A percentile compares a stretch with the other conserved stretches of the same genome.
These are phyloP conservation scores for Aspergillus sparsus DNA, from an alignment of 495 filamentous ascomycete species.

Conservation along the genomic window DNA sequence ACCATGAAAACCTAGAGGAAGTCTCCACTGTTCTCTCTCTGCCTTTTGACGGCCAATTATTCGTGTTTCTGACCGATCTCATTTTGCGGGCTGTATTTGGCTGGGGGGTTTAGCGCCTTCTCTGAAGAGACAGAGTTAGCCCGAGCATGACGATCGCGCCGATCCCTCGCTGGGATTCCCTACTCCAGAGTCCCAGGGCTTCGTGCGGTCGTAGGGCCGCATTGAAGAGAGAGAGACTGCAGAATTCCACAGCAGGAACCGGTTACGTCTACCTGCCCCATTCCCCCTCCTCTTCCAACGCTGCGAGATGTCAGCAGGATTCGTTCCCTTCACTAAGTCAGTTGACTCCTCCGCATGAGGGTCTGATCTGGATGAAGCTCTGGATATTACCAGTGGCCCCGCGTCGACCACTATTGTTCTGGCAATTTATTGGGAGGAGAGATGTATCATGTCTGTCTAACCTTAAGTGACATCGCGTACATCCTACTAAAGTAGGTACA, in stretches of 20 bases:
- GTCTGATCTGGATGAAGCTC: too few species aligned
- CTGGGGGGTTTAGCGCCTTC: neutral
- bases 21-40: neutral
- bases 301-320: neutral
- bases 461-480: constrained; percentile 6
- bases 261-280: neutral
- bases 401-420: neutral
- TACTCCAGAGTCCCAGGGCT: neutral
- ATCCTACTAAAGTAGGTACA: constrained; percentile 16
- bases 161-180: neutral
- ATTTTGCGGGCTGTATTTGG: neutral
- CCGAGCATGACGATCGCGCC: neutral
- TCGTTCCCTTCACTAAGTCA: neutral
- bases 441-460: constrained; percentile 10
- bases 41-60: neutral
- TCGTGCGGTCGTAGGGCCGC: constrained; percentile 2
- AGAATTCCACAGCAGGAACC: neutral
- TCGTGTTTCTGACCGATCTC: constrained; percentile 5
- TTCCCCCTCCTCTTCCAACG: neutral
- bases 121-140: constrained; percentile 4
- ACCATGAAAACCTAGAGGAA: neutral
- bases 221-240: neutral
- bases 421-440: neutral
- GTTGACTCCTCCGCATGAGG: neutral
- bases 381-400: neutral